phyloP scores from a whole-genome alignment of 2,329 filamentous ascomycete species.

The Diaporthe sp. region DNA sequence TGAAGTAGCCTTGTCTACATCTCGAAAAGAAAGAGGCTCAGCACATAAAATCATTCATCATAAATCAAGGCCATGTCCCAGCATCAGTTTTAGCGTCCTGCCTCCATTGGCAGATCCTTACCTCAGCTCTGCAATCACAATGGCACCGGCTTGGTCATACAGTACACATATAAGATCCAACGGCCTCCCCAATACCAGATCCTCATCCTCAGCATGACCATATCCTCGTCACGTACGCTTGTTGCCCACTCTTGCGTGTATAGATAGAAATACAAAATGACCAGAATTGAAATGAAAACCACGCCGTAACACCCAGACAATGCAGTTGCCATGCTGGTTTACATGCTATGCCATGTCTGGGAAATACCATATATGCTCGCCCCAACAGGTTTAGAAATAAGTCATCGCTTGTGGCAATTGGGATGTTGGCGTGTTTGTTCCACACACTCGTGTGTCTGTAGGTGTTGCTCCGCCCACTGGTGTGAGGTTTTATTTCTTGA shows the following conservation, averaged over 20 bases:
- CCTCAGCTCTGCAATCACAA: neutral
- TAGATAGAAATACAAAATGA: neutral
- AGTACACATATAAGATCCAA: neutral
- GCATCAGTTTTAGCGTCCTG: neutral
- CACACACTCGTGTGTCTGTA: neutral
- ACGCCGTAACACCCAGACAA: constrained; percentile 4
- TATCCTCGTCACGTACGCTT: no score
- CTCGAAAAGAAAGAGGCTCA: neutral
- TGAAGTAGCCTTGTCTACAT: neutral
- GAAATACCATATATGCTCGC: constrained; percentile 8
- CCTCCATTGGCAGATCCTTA: no score
- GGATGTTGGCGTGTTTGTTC: neutral
- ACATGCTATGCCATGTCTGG: constrained; percentile 19
- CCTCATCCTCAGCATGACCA: neutral
- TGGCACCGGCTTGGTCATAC: constrained; percentile 2
- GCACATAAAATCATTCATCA: neutral
- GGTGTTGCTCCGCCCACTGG: neutral
- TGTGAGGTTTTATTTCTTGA: neutral
- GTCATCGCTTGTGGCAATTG: constrained; percentile 2
- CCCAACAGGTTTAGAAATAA: neutral
- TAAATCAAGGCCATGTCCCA: neutral
- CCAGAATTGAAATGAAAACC: neutral
- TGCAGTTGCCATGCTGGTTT: constrained; percentile 10
- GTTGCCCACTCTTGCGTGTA: neutral
- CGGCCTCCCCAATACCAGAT: neutral